phyloP scores from a whole-genome alignment of 345 rosid genomes.

The Brassica rapa region DNA sequence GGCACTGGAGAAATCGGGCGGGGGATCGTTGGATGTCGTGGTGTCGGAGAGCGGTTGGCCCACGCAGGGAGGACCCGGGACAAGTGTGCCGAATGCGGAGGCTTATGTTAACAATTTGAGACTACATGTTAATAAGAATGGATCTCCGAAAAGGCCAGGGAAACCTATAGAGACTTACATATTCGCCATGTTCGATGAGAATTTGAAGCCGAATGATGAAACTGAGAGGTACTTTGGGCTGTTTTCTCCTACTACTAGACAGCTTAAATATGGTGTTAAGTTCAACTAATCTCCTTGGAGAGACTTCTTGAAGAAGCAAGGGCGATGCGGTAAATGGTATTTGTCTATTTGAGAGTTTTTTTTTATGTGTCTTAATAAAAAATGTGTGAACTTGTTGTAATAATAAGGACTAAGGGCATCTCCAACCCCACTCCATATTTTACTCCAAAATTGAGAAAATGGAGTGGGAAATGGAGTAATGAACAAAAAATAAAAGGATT shows the following conservation, averaged over 20 bases:
- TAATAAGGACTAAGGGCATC: conserved; percentile 1
- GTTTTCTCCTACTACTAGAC: conserved; percentile 28
- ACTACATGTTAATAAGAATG: conserved; percentile 40
- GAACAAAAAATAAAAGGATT: no score
- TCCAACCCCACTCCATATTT: no score
- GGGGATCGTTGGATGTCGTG: conserved; percentile 38
- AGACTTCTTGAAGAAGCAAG: conserved; percentile 17
- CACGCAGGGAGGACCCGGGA: conserved; percentile 21
- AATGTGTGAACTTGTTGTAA: background rate
- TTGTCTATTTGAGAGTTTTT: conserved; percentile 26
- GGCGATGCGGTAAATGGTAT: conserved; percentile 17
- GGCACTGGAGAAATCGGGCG: conserved; percentile 46
- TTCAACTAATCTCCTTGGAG: conserved; percentile 34
- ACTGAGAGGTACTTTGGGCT: conserved; percentile 41
- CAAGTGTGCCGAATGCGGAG: conserved; percentile 39
- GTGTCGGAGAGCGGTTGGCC: conserved; percentile 54
- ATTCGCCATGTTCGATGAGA: conserved; percentile 51
- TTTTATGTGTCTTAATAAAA: background rate
- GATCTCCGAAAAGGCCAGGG: conserved; percentile 46
- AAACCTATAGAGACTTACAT: conserved; percentile 44
- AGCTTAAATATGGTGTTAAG: conserved; percentile 40
- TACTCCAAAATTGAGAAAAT: no score
- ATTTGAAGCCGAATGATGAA: no score
- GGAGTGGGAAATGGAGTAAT: no score
- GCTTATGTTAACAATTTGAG: conserved; percentile 42